Percentiles rank a stretch among this genome's conserved stretches.
phyloP scores from a whole-genome alignment of 1,284 basidiomycete genomes.

The Ceratorhiza oryzae-sativae region DNA sequence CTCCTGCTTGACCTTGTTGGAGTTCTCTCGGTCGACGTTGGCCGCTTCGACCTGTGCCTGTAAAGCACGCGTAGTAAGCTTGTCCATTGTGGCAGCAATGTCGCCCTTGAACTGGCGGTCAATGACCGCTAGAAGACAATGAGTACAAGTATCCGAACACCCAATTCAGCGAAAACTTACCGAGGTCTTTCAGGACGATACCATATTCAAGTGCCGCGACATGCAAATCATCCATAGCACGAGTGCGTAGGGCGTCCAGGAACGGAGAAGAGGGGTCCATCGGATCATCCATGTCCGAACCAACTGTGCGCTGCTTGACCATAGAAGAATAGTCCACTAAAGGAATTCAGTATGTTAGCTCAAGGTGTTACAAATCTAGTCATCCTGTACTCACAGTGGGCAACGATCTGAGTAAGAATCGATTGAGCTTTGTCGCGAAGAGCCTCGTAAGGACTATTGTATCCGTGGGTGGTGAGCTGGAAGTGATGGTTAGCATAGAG shows the following conservation, averaged over 20 bases:
- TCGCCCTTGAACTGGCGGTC: slow-evolving; percentile 83
- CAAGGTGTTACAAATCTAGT: neutral
- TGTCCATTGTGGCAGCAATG: slow-evolving; percentile 82
- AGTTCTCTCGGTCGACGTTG: slow-evolving; percentile 83
- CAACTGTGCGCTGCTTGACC: slow-evolving; percentile 80
- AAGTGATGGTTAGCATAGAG: slow-evolving; percentile 37
- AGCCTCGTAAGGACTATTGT: slow-evolving; percentile 81
- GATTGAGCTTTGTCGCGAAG: slow-evolving; percentile 80
- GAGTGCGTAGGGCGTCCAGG: slow-evolving; percentile 76
- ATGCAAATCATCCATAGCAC: slow-evolving; percentile 83
- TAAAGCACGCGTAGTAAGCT: slow-evolving; percentile 77
- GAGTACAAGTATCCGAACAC: neutral
- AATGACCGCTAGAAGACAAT: slow-evolving; percentile 65
- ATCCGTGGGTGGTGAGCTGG: slow-evolving; percentile 74
- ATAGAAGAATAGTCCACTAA: slow-evolving; percentile 61
- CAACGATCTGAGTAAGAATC: slow-evolving; percentile 81
- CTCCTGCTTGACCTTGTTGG: slow-evolving; percentile 83
- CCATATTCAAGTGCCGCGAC: slow-evolving; percentile 79
- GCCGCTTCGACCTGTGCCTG: slow-evolving; percentile 85
- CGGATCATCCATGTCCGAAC: slow-evolving; percentile 69
- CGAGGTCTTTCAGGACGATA: slow-evolving; percentile 77
- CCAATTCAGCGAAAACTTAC: slow-evolving; percentile 50
- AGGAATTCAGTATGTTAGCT: slow-evolving; percentile 44
- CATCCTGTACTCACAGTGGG: slow-evolving; percentile 60
- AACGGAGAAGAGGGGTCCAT: slow-evolving; percentile 74